Base-by-base conservation (phyloP, 768 basidiomycete genomes). In the Rubroboletus satanas region DNA sequence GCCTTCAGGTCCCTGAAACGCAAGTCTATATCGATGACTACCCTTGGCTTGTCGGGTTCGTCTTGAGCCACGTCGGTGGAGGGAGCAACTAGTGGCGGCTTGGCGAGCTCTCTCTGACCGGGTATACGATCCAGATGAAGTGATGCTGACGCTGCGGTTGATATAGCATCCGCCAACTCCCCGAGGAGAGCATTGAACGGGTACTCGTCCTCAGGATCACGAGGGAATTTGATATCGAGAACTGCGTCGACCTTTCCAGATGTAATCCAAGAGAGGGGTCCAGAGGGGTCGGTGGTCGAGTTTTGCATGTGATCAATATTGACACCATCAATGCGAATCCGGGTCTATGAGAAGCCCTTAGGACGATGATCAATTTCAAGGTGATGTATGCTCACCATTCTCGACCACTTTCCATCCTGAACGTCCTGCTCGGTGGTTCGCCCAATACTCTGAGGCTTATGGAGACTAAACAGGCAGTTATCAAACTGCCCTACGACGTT, bases 401-500 rank as follows among this genome's bases (percentile, higher is more conserved):
- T 80, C 10, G 83, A 85, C 87, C 93, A 94, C 55, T 86, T 82
- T 17, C 85, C 85, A 66, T 93, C 87, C 67, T 87, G 83, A 32
- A 90, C 66, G 56, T 96, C 93, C 64, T 84, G 88, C 65, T 92
- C 88, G 45, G 85, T 92, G 5, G 92, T 93, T 57, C 92, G 78
- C 2, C 95, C 93, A 48, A 98, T 91, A 67, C 92, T 96, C 74
- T 98, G 96, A 7, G 96, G 96, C 66, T 86, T 89, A 65, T 98
- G 97, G 59, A 99, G 68, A 67, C 95, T 98, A 75, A 97, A 97
- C 18, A 99, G 68, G 64, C 97, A 99, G 66, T 98, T 98, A 69
- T 99, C 97, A 59, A 93, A 91, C 69, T 99, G 97, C 5, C 97
- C 97, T 9, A 97, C 96, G 39, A 98, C 88, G 59, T 89, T 91